Conservation (phyloP, 2,329 filamentous ascomycete species). For the Neopestalotiopsis clavispora region DNA sequence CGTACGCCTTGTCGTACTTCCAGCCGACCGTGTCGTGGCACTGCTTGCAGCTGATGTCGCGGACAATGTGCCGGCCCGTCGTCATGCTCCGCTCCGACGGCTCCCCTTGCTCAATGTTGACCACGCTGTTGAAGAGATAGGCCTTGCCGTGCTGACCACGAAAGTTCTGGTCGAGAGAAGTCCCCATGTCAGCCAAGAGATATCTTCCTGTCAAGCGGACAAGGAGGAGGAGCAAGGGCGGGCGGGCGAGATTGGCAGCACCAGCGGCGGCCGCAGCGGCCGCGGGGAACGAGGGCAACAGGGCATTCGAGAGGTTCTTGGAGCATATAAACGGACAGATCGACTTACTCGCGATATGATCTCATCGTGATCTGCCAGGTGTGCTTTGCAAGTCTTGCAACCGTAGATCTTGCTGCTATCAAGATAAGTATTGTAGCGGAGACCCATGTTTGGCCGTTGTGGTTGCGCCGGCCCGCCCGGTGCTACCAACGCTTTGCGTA, state of each 20-base stretch:
- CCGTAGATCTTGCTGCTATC: slow-evolving; percentile 87
- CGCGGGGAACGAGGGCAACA: too few species aligned
- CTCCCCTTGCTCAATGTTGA: slow-evolving; percentile 85
- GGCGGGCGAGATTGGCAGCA: neutral
- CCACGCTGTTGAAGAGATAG: slow-evolving; percentile 92
- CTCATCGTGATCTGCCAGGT: slow-evolving; percentile 92
- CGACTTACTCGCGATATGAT: slow-evolving; percentile 87
- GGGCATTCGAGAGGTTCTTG: neutral
- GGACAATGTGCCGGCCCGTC: slow-evolving; percentile 90
- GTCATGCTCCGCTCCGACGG: slow-evolving; percentile 98
- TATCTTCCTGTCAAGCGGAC: neutral
- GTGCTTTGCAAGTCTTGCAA: slow-evolving; percentile 93
- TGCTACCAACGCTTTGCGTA: neutral
- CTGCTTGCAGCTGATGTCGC: slow-evolving; percentile 89
- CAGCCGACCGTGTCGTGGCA: slow-evolving; percentile 94
- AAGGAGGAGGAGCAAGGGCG: neutral
- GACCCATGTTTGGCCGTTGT: slow-evolving; percentile 70
- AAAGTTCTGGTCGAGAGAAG: slow-evolving; percentile 75
- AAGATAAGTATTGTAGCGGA: slow-evolving; percentile 91
- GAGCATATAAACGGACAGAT: neutral
- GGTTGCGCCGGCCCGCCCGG: neutral
- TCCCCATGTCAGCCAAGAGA: neutral
- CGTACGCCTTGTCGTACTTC: slow-evolving; percentile 99
- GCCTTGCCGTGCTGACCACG: slow-evolving; percentile 98
- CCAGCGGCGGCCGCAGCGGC: neutral